phyloP scores from a whole-genome alignment of 1,139 yeast species.

The Pichia sp. region DNA sequence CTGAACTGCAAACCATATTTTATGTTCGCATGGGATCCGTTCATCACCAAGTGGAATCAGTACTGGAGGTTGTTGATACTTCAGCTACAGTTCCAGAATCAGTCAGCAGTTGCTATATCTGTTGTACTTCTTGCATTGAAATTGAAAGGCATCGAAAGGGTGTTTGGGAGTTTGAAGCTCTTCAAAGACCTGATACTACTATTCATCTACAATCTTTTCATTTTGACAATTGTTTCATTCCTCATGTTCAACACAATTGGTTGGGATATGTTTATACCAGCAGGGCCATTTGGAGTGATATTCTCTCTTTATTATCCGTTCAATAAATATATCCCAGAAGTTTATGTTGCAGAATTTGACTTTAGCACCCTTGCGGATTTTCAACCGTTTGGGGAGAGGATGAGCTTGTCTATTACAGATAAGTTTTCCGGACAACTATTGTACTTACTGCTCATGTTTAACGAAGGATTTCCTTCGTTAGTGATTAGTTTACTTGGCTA shows the following conservation, averaged over 20 bases:
- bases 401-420: slow-evolving; percentile 43
- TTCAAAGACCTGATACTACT: slow-evolving; percentile 32
- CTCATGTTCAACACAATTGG: slow-evolving; percentile 28
- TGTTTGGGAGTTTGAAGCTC: slow-evolving; percentile 56
- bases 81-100: slow-evolving; percentile 55
- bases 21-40: slow-evolving; percentile 50
- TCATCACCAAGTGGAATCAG: slow-evolving; percentile 52
- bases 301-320: slow-evolving; percentile 56
- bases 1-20: slow-evolving; percentile 50
- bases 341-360: slow-evolving; percentile 49
- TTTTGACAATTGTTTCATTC: slow-evolving; percentile 28
- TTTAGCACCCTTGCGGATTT: slow-evolving; percentile 26
- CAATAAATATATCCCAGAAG: slow-evolving; percentile 50
- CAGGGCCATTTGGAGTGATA: slow-evolving; percentile 62
- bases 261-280: slow-evolving; percentile 31
- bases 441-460: slow-evolving; percentile 42
- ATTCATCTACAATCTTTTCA: slow-evolving; percentile 26
- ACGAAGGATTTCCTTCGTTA: slow-evolving; percentile 45
- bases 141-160: slow-evolving; percentile 56
- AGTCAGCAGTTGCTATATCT: slow-evolving; percentile 54
- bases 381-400: slow-evolving; percentile 15
- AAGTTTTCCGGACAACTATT: slow-evolving; percentile 50
- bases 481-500: slow-evolving; percentile 52
- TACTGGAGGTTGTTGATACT: slow-evolving; percentile 58
- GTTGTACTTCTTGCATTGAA: slow-evolving; percentile 46